These are phyloP conservation scores for Cymbidium sinense DNA, from an alignment of 106 monocot genomes.

Conservation along the genomic window DNA sequence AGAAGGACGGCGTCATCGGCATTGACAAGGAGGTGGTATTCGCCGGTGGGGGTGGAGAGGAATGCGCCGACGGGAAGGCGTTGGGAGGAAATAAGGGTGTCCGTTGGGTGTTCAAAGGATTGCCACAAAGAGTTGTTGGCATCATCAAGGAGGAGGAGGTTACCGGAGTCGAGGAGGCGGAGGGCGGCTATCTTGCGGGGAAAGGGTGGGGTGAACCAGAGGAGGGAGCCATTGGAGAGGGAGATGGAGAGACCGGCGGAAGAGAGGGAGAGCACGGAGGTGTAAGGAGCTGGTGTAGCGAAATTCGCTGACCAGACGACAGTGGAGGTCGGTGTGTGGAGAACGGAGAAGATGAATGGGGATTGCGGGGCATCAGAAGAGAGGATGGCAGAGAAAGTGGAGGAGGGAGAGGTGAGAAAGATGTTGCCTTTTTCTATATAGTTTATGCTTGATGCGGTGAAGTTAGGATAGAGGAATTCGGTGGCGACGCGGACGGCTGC, in stretches of 20 bases:
- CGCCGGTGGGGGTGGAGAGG: constrained; percentile 30
- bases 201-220: constrained; percentile 55
- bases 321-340: constrained; percentile 18
- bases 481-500: no score
- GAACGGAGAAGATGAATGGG: constrained; percentile 40
- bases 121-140: constrained; percentile 67
- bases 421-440: no score
- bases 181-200: constrained; percentile 23
- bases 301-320: constrained; percentile 69
- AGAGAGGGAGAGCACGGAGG: constrained; percentile 44
- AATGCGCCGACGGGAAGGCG: constrained; percentile 26
- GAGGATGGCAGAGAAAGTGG: constrained; percentile 29
- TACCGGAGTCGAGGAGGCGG: constrained; percentile 59
- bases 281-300: constrained; percentile 15
- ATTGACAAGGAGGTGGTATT: constrained; percentile 41
- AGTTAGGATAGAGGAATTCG: no score
- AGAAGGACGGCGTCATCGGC: constrained; percentile 22
- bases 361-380: constrained; percentile 22
- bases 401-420: no score
- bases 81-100: constrained; percentile 57
- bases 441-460: no score
- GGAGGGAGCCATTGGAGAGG: constrained; percentile 15
- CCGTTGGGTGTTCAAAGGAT: constrained; percentile 78
- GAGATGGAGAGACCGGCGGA: constrained; percentile 37
- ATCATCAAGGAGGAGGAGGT: constrained; percentile 32